These are phyloP conservation scores for Cunninghamia lanceolata DNA, from an alignment of 75 land plant species.

Conservation along the genomic window DNA sequence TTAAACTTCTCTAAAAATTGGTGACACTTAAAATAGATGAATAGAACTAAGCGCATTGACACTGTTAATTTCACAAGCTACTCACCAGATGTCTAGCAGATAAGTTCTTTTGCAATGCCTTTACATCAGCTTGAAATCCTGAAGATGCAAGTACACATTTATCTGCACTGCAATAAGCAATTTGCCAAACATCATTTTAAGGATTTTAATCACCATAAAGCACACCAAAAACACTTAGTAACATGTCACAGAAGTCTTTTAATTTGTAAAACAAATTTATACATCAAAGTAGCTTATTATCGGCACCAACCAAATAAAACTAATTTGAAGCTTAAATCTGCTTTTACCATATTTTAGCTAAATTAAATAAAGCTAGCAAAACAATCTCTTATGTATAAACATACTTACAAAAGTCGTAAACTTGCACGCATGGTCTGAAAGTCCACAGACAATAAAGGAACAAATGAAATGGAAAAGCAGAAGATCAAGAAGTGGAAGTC, in stretches of 20 bases:
- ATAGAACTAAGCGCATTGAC: background rate
- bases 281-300: background rate
- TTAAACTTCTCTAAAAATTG: background rate
- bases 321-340: background rate
- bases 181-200: background rate
- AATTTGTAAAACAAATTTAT: background rate
- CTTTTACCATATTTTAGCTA: background rate
- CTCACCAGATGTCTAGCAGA: slow-evolving; percentile 84
- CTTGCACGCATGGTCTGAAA: no score
- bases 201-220: background rate
- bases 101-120: slow-evolving; percentile 86
- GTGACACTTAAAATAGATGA: background rate
- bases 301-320: background rate
- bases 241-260: background rate
- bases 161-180: slow-evolving; percentile 61
- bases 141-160: slow-evolving; percentile 84
- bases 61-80: background rate
- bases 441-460: no score
- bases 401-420: no score
- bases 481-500: no score
- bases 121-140: slow-evolving; percentile 94
- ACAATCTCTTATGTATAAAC: background rate
- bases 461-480: no score
- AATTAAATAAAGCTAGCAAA: background rate
- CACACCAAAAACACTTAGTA: background rate